Base-by-base conservation (phyloP, 1,284 basidiomycete genomes). In the Ganoderma lingzhi region DNA sequence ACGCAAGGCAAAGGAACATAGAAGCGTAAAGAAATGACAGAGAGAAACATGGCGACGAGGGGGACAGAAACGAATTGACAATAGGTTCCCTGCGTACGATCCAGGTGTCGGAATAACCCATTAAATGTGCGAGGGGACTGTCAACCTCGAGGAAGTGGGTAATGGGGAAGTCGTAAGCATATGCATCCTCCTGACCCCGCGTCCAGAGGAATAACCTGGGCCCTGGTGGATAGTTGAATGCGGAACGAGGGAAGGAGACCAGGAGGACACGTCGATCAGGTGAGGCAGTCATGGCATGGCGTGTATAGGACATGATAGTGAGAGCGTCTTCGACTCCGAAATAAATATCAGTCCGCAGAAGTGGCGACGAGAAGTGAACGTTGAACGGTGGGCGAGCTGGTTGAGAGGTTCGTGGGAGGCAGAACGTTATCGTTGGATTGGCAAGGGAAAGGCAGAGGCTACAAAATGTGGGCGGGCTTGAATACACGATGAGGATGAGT, bases 391-490 rank as follows among this genome's bases (percentile, higher is more conserved):
- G 58, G 61, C 44, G 64, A 30, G 30, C 60, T 45, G 39, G 35
- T 44, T 41, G 51, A 48, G 37, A 32, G 12, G 45, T 42, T 64
- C 69, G 65, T 69, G 39, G n/a, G 53, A 28, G 19, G 23, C 23
- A 30, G 59, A 61, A 41, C 39, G 39, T 61, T n/a, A 23, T 61
- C 59, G 59, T 44, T 41, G 41, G 35, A 39, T 41, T 61, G 41
- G n/a, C 14, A 41, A 28, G n/a, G 37, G 37, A 41, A 39, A 12
- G 37, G 60, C 35, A 35, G 58, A 67, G 68, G 72, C 70, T 73
- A 73, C 72, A 73, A 44, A 59, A 68, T 71, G 72, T 51, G 65
- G 67, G 72, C 68, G 62, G 56, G 68, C 65, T 70, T 64, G 68
- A 66, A 71, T 73, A 73, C 72, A 73, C 48, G 67, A 66, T 64